Evolutionary conservation across 2,329 filamentous ascomycete genomes (phyloP).

Genomic region (Fonsecaea erecta): DNA sequence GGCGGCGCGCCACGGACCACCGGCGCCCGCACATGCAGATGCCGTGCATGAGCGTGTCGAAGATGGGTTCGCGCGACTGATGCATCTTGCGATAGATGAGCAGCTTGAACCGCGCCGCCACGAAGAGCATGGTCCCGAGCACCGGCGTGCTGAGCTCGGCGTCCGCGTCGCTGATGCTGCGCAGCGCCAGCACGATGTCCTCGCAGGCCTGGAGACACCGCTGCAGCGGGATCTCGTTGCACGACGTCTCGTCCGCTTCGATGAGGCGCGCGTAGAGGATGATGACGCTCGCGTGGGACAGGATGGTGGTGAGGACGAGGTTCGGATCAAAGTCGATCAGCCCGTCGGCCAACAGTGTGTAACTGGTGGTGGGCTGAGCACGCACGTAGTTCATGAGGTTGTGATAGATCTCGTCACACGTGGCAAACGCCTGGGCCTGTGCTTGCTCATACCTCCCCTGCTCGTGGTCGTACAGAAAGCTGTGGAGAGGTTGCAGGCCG

Average conservation of each 20-base stretch:
- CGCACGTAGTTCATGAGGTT: constrained; percentile 36
- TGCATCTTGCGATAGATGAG: constrained; percentile 28
- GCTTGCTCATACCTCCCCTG: constrained; percentile 26
- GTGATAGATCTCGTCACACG: constrained; percentile 37
- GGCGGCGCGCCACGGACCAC: constrained; percentile 34
- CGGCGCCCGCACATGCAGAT: constrained; percentile 38
- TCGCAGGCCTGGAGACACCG: constrained; percentile 35
- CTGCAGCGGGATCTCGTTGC: constrained; percentile 26
- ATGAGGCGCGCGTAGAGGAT: constrained; percentile 34
- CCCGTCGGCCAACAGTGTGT: constrained; percentile 36
- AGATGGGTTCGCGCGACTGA: constrained; percentile 28
- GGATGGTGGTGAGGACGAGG: constrained; percentile 32
- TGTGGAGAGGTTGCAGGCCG: constrained; percentile 36
- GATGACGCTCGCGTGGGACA: constrained; percentile 34
- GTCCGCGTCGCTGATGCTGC: constrained; percentile 36
- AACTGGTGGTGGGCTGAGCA: constrained; percentile 29
- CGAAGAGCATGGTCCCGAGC: constrained; percentile 32
- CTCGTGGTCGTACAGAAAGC: constrained; percentile 33
- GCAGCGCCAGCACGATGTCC: constrained; percentile 30
- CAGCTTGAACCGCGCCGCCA: constrained; percentile 34
- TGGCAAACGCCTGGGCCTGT: constrained; percentile 23
- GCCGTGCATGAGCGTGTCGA: constrained; percentile 37
- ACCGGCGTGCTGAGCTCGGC: constrained; percentile 35
- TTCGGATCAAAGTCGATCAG: constrained; percentile 37
- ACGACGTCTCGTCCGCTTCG: constrained; percentile 19